Conservation (phyloP, 495 filamentous ascomycete species). For the Bombardia bombarda region DNA sequence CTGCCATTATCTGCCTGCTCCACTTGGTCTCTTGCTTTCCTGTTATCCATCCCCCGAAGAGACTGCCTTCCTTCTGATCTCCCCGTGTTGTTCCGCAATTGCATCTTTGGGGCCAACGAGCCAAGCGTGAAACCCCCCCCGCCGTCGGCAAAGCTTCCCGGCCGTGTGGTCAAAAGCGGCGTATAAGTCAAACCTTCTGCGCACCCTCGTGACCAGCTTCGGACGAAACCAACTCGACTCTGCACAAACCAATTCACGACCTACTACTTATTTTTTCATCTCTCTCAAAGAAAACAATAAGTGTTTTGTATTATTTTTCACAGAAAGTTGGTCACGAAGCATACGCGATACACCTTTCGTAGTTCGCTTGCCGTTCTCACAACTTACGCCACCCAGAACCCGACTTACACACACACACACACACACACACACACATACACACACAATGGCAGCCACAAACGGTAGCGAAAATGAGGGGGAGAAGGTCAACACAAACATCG, state of each 20-base stretch:
- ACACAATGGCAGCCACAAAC: conserved; percentile 27
- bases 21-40: neutral
- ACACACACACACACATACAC: neutral
- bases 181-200: conserved; percentile 13
- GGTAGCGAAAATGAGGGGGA: conserved; percentile 39
- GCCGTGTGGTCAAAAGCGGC: neutral
- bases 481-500: conserved; percentile 88
- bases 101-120: neutral
- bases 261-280: neutral
- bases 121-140: conserved; percentile 1
- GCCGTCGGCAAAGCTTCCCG: neutral
- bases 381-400: neutral
- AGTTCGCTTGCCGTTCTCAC: neutral
- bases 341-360: too few species aligned
- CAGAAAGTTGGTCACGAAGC: neutral
- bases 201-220: neutral
- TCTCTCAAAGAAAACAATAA: neutral
- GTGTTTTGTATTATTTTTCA: neutral
- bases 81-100: neutral
- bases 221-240: too few species aligned
- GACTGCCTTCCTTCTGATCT: neutral
- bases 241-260: too few species aligned
- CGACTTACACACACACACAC: neutral
- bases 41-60: neutral
- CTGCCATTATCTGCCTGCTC: too few species aligned